Conservation (phyloP, 306 rosid species). For the Citrullus amarus region DNA sequence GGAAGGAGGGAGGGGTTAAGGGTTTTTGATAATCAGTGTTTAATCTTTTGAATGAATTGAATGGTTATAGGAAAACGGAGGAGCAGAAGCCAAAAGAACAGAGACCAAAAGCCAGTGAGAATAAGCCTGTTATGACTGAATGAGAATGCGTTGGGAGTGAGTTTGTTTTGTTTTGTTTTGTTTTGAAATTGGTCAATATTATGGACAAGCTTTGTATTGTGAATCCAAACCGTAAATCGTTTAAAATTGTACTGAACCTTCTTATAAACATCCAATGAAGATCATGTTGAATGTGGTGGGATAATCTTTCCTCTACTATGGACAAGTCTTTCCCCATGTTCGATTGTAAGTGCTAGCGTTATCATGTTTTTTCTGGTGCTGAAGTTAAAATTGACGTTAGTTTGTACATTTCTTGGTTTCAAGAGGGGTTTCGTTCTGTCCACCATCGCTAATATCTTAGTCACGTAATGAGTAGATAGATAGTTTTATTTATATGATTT, state of each 20-base stretch:
- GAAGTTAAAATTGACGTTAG: background rate
- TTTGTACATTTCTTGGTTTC: no score
- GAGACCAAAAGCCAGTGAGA: constrained; percentile 74
- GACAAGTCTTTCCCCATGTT: no score
- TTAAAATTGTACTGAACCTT: background rate
- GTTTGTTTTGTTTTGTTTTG: constrained; percentile 1
- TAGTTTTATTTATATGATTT: background rate
- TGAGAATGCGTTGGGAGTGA: constrained; percentile 18
- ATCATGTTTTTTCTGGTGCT: background rate
- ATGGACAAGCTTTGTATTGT: background rate
- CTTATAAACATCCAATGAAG: background rate
- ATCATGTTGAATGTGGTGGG: background rate
- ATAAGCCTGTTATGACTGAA: constrained; percentile 92
- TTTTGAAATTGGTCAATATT: background rate
- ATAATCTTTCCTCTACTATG: background rate
- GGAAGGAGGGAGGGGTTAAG: background rate
- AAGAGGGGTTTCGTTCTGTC: background rate
- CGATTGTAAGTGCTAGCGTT: no score
- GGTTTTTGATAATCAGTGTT: background rate
- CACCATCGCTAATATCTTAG: no score
- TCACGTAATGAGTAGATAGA: no score
- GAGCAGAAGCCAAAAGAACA: constrained; percentile 96
- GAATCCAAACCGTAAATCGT: background rate
- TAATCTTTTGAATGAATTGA: background rate
- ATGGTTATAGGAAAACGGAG: constrained; percentile 52